Evolutionary conservation across 78 protist genomes (phyloP).

Genomic region (Dictyostelium discoideum): DNA sequence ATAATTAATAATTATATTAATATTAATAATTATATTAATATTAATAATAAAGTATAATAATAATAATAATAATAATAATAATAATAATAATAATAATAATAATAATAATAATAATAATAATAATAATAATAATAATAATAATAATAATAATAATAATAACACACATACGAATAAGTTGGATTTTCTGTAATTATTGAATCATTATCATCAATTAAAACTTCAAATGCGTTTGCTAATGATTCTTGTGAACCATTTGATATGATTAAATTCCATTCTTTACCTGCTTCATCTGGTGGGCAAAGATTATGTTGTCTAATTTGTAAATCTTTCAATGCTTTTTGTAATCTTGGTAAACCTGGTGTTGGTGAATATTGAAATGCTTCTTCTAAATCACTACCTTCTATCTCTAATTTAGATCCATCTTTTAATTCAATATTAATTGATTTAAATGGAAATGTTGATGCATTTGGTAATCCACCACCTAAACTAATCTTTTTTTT

Average conservation of each 20-base stretch:
- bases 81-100: no score
- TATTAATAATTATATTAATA: no score
- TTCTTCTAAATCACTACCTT: constrained; percentile 27
- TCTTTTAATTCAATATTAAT: constrained; percentile 34
- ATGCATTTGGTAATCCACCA: constrained; percentile 72
- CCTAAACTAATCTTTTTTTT: constrained; percentile 41
- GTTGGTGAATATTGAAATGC: constrained; percentile 60
- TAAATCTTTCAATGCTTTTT: neutral
- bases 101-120: no score
- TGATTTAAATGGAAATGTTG: constrained; percentile 47
- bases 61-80: neutral
- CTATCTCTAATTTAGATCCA: neutral
- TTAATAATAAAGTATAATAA: neutral
- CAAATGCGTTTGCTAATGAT: constrained; percentile 23
- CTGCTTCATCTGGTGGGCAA: neutral
- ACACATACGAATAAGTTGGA: constrained; percentile 69
- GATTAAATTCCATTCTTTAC: constrained; percentile 27
- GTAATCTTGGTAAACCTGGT: constrained; percentile 36
- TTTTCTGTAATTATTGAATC: constrained; percentile 52
- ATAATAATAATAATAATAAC: no score
- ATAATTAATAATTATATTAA: no score
- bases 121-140: no score
- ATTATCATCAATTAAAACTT: constrained; percentile 21
- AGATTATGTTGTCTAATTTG: constrained; percentile 27
- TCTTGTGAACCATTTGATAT: constrained; percentile 78